These are phyloP conservation scores for Cadophora malorum DNA, from an alignment of 2,329 filamentous ascomycete genomes.

Conservation along the genomic window DNA sequence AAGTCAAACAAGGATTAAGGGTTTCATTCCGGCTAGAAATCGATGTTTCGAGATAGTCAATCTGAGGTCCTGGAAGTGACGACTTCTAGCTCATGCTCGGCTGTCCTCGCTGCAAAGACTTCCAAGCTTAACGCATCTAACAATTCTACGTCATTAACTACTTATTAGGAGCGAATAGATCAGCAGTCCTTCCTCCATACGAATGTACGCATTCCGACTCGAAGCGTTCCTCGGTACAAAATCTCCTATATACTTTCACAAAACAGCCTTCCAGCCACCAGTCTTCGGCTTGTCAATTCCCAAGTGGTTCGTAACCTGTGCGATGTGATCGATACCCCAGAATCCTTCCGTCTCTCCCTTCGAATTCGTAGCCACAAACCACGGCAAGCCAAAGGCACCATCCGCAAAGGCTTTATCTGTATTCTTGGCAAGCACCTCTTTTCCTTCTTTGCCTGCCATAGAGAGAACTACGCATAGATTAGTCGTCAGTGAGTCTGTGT, in stretches of 20 bases:
- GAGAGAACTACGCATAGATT: slow-evolving; percentile 29
- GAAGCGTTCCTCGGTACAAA: too few species aligned
- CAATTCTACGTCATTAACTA: too few species aligned
- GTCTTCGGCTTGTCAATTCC: slow-evolving; percentile 51
- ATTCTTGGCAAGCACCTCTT: slow-evolving; percentile 50
- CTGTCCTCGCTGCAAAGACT: too few species aligned
- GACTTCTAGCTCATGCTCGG: too few species aligned
- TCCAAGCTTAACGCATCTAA: too few species aligned
- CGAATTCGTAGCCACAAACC: slow-evolving; percentile 61
- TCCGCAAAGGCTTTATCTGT: slow-evolving; percentile 57
- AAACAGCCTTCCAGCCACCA: slow-evolving; percentile 40
- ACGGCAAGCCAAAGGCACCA: slow-evolving; percentile 67
- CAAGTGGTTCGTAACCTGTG: slow-evolving; percentile 58
- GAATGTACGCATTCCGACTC: too few species aligned
- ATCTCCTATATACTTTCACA: slow-evolving; percentile 24
- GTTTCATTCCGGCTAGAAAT: too few species aligned
- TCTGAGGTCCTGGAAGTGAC: too few species aligned
- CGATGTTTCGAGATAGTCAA: too few species aligned
- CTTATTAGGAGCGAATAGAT: too few species aligned
- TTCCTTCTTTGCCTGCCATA: slow-evolving; percentile 38
- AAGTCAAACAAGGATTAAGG: too few species aligned
- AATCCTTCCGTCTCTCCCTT: slow-evolving; percentile 60
- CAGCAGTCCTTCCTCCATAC: neutral
- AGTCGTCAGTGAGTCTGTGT: too few species aligned
- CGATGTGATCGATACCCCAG: slow-evolving; percentile 67